These are phyloP conservation scores for Penicillium capsulatum DNA, from an alignment of 2,329 filamentous ascomycete species.

Conservation along the genomic window DNA sequence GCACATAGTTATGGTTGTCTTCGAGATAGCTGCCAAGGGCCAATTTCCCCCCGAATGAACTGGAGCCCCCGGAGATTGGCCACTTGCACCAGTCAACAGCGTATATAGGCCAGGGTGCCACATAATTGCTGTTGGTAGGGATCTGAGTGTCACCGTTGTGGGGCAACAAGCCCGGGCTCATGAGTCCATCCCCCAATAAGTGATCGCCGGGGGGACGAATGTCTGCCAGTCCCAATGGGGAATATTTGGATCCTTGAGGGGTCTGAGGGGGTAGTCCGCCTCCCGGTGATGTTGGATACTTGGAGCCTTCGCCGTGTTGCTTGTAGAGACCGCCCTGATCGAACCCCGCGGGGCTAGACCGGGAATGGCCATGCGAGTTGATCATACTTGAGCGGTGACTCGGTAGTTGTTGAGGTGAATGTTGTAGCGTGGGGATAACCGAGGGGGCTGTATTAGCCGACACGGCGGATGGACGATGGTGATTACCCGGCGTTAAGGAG, in stretches of 20 bases:
- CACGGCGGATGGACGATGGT: conserved; percentile 50
- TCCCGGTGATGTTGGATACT: conserved; percentile 53
- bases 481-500: conserved; percentile 55
- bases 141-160: conserved; percentile 65
- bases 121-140: conserved; percentile 79
- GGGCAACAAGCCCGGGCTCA: conserved; percentile 54
- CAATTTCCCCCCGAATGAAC: conserved; percentile 75
- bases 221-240: conserved; percentile 84
- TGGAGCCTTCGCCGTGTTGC: conserved; percentile 58
- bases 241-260: conserved; percentile 65
- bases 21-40: conserved; percentile 95
- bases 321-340: conserved; percentile 60
- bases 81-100: conserved; percentile 99
- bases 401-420: conserved; percentile 43
- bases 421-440: conserved; percentile 54
- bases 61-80: conserved; percentile 63
- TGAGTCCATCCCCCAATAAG: conserved; percentile 66
- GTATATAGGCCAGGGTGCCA: conserved; percentile 92
- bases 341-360: conserved; percentile 70
- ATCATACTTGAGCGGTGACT: conserved; percentile 62
- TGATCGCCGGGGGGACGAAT: conserved; percentile 85
- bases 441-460: conserved; percentile 56
- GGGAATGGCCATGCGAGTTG: conserved; percentile 71
- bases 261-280: conserved; percentile 50
- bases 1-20: conserved; percentile 94